These are phyloP conservation scores for Aureobasidium musti DNA, from an alignment of 2,329 filamentous ascomycete species.

Conservation along the genomic window DNA sequence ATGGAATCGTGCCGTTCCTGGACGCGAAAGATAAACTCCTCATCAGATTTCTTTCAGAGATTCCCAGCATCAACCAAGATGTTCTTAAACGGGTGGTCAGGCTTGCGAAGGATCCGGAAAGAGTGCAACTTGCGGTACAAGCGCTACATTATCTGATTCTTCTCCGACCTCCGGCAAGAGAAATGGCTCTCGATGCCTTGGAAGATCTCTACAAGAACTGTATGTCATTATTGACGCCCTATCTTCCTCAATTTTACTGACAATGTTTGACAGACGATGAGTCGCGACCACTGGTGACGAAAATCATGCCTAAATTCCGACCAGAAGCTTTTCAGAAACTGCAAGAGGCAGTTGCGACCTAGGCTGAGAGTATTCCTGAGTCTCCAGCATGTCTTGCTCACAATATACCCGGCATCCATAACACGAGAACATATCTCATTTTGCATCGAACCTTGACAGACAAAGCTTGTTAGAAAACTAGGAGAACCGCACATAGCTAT, in stretches of 20 bases:
- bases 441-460: neutral
- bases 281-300: slow-evolving; percentile 52
- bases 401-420: neutral
- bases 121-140: slow-evolving; percentile 60
- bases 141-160: slow-evolving; percentile 61
- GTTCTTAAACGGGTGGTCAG: slow-evolving; percentile 72
- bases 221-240: slow-evolving; percentile 38
- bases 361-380: neutral
- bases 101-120: slow-evolving; percentile 64
- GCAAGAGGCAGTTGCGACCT: slow-evolving; percentile 5
- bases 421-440: neutral
- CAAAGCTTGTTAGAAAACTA: neutral
- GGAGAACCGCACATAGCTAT: neutral
- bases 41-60: slow-evolving; percentile 86
- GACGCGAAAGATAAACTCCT: slow-evolving; percentile 79
- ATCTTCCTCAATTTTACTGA: neutral
- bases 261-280: slow-evolving; percentile 43
- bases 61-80: slow-evolving; percentile 72
- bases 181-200: slow-evolving; percentile 59
- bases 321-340: slow-evolving; percentile 50
- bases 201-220: slow-evolving; percentile 60
- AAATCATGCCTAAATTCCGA: slow-evolving; percentile 58
- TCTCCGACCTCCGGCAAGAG: slow-evolving; percentile 61
- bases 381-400: neutral
- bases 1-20: slow-evolving; percentile 87